A percentile compares a stretch with the other conserved stretches of the same genome.
These are phyloP conservation scores for Deakozyma indianensis DNA, from an alignment of 805 yeast genomes.

Conservation along the genomic window DNA sequence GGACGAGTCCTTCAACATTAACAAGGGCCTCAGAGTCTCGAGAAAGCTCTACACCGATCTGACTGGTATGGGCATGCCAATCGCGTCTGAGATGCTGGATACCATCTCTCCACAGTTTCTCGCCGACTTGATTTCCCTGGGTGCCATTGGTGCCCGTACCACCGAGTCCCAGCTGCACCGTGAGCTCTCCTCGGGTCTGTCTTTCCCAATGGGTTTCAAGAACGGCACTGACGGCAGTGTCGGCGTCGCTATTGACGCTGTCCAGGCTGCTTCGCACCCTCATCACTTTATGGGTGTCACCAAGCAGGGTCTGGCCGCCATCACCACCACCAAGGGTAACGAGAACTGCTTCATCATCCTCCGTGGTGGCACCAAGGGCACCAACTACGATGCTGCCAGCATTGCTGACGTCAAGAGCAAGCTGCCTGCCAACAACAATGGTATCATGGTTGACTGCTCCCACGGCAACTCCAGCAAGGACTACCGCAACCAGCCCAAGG, in stretches of 20 bases:
- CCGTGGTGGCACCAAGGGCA: conserved; percentile 91
- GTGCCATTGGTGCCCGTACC: conserved; percentile 98
- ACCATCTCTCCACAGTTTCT: conserved; percentile 94
- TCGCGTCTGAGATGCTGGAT: conserved; percentile 96
- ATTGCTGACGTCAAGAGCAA: conserved; percentile 60
- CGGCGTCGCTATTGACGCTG: conserved; percentile 88
- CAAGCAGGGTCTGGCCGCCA: conserved; percentile 93
- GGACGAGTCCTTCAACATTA: conserved; percentile 82
- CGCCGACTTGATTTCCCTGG: conserved; percentile 79
- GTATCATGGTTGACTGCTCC: conserved; percentile 91
- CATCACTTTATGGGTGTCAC: conserved; percentile 98
- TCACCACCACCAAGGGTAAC: conserved; percentile 91
- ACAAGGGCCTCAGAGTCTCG: conserved; percentile 81
- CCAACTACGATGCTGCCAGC: conserved; percentile 78
- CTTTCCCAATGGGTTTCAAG: conserved; percentile 98
- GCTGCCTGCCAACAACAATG: conserved; percentile 35
- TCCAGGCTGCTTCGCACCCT: conserved; percentile 76
- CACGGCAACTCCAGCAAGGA: conserved; percentile 95
- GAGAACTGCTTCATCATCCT: conserved; percentile 85
- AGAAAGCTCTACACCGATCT: conserved; percentile 74
- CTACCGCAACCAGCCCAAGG: conserved; percentile 89
- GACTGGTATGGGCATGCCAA: conserved; percentile 71
- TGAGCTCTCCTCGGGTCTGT: conserved; percentile 91
- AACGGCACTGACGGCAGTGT: conserved; percentile 96
- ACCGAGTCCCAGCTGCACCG: conserved; percentile 97